Conservation (phyloP, 2,329 filamentous ascomycete genomes). For the Xylaria sp. region DNA sequence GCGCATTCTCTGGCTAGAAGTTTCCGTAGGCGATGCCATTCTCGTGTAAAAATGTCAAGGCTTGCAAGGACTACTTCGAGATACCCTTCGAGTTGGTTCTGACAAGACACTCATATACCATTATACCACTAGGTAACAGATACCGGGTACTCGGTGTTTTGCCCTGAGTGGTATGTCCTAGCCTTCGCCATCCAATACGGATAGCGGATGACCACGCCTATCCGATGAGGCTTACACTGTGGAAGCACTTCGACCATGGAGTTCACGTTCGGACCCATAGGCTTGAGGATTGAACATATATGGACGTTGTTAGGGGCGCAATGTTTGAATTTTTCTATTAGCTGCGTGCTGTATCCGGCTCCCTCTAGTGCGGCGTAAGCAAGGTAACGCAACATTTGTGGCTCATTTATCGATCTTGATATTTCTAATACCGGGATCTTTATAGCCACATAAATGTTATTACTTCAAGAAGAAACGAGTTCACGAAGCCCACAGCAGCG, state of each 20-base stretch:
- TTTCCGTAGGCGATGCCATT: constrained; percentile 47
- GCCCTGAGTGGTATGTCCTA: too few relatives aligned
- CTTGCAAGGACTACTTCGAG: constrained; percentile 46
- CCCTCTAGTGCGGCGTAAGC: constrained; percentile 27
- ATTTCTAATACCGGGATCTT: constrained; percentile 30
- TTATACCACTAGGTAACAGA: too few relatives aligned
- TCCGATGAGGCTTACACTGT: constrained; percentile 29
- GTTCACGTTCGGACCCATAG: constrained; percentile 48
- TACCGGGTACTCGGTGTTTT: too few relatives aligned
- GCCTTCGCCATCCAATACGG: constrained; percentile 48
- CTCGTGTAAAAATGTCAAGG: constrained; percentile 47
- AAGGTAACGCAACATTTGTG: constrained; percentile 30
- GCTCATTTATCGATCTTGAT: constrained; percentile 25
- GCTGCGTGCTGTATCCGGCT: constrained; percentile 40
- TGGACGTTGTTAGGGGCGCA: constrained; percentile 52
- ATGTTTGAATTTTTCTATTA: constrained; percentile 47
- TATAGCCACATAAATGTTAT: constrained; percentile 38
- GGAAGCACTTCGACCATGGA: constrained; percentile 44
- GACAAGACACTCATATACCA: too few relatives aligned
- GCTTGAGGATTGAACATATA: constrained; percentile 49
- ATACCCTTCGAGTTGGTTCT: constrained; percentile 49
- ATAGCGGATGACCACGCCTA: constrained; percentile 42
- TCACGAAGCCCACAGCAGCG: background rate
- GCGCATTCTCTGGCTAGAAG: constrained; percentile 46
- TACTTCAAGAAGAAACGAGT: constrained; percentile 26